Evolutionary conservation across 2,329 filamentous ascomycete species (phyloP).

Genomic region (Neophaeococcomyces aloes): DNA sequence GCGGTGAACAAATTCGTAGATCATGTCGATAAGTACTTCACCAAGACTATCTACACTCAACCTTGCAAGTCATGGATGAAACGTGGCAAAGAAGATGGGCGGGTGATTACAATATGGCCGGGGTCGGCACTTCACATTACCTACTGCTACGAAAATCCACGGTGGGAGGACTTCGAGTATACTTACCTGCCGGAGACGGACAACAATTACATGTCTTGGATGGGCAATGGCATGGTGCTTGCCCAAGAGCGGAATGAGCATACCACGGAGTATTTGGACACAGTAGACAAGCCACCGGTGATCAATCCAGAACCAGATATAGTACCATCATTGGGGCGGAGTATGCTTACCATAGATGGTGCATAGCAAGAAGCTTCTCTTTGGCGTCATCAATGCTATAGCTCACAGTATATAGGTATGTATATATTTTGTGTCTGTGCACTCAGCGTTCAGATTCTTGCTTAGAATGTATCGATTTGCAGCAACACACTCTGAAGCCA

Average conservation of each 20-base stretch:
- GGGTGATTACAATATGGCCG: conserved; percentile 17
- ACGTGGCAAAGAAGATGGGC: conserved; percentile 12
- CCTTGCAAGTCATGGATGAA: conserved; percentile 19
- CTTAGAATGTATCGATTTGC: too few relatives aligned
- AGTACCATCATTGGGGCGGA: neutral
- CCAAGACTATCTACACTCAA: neutral
- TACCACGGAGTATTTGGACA: neutral
- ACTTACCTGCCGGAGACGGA: conserved; percentile 11
- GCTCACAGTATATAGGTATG: too few relatives aligned
- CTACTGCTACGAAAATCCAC: conserved; percentile 13
- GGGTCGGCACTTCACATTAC: conserved; percentile 17
- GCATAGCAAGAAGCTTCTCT: too few relatives aligned
- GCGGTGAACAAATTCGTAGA: too few relatives aligned
- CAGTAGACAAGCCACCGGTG: neutral
- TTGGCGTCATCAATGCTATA: too few relatives aligned
- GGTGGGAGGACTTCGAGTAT: conserved; percentile 19
- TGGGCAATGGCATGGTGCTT: conserved; percentile 11
- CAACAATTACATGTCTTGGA: conserved; percentile 12
- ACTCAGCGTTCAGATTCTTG: too few relatives aligned
- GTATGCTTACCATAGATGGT: too few relatives aligned
- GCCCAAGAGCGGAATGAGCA: conserved; percentile 11
- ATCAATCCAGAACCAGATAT: too few relatives aligned
- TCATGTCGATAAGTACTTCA: too few relatives aligned
- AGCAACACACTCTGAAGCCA: too few relatives aligned
- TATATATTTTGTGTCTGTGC: too few relatives aligned